Percentiles rank a stretch among this genome's conserved stretches.
These are phyloP conservation scores for Cladosporium austrohemisphaericum DNA, from an alignment of 2,329 filamentous ascomycete genomes.

Conservation along the genomic window DNA sequence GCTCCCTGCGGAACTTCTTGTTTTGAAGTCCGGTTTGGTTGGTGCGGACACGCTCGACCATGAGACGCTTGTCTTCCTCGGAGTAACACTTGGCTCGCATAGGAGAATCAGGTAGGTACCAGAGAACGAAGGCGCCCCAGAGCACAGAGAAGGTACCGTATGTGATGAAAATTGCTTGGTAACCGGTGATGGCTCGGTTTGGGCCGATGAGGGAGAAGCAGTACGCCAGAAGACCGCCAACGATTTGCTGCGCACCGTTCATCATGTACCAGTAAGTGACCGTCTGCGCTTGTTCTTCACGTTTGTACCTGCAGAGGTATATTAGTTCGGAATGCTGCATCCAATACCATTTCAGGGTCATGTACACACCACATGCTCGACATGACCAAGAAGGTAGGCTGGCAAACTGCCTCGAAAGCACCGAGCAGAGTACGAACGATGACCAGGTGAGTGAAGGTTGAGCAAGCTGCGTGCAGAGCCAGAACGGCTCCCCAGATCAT, in stretches of 20 bases:
- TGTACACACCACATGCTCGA: conserved; percentile 60
- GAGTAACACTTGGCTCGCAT: conserved; percentile 68
- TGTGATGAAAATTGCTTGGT: conserved; percentile 65
- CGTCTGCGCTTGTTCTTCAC: conserved; percentile 62
- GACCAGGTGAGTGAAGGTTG: conserved; percentile 58
- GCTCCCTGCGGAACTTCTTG: conserved; percentile 49
- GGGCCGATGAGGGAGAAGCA: conserved; percentile 37
- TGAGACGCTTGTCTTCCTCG: conserved; percentile 57
- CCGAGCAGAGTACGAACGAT: conserved; percentile 63
- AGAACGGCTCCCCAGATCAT: conserved; percentile 61
- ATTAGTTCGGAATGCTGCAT: background rate
- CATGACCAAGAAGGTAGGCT: conserved; percentile 65
- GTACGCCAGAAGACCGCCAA: conserved; percentile 65
- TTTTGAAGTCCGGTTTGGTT: conserved; percentile 48
- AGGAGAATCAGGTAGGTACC: conserved; percentile 64
- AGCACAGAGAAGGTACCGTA: conserved; percentile 62
- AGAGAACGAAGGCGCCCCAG: conserved; percentile 62
- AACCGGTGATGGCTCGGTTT: conserved; percentile 38
- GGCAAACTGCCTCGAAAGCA: conserved; percentile 67
- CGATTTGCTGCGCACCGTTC: conserved; percentile 55
- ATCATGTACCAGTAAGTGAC: conserved; percentile 62
- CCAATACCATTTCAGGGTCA: too few species aligned
- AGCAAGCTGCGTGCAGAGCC: conserved; percentile 58
- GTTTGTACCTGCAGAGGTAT: conserved; percentile 53
- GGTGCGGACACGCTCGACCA: conserved; percentile 44